These are phyloP conservation scores for Ananas comosus DNA, from an alignment of 176 grass and related monocot species.

Conservation along the genomic window DNA sequence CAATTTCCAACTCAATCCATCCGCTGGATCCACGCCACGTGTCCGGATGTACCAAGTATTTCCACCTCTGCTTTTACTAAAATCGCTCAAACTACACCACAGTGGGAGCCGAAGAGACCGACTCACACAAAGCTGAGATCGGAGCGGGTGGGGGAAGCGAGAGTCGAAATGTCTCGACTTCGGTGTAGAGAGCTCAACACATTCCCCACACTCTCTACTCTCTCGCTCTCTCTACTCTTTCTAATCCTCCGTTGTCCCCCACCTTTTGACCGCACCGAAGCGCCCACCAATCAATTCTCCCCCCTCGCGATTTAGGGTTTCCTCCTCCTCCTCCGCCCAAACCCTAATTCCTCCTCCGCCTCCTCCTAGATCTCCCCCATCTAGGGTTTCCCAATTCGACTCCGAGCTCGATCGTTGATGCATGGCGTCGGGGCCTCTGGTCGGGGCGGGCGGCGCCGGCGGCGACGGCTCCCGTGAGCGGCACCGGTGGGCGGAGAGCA, in stretches of 20 bases:
- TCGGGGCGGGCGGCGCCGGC: slow-evolving; percentile 13
- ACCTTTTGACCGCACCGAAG: slow-evolving; percentile 1
- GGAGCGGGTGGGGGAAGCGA: not conserved
- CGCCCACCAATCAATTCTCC: not conserved
- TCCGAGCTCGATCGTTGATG: slow-evolving; percentile 19
- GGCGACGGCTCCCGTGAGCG: slow-evolving; percentile 8
- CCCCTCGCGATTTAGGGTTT: slow-evolving; percentile 13
- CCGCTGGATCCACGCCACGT: not conserved
- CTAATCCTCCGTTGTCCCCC: not conserved
- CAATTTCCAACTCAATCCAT: not conserved
- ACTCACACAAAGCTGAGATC: not conserved
- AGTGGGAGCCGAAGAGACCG: not conserved
- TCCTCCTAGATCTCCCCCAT: slow-evolving; percentile 8
- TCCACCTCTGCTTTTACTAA: too few relatives aligned
- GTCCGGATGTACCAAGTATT: not conserved
- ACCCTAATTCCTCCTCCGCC: slow-evolving; percentile 1
- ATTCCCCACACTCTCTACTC: not conserved
- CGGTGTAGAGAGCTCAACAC: too few relatives aligned
- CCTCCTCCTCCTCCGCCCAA: not conserved
- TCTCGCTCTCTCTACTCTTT: not conserved
- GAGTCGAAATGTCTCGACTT: not conserved
- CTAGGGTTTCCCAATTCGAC: slow-evolving; percentile 23
- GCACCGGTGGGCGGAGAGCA: slow-evolving; percentile 59
- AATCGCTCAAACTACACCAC: not conserved
- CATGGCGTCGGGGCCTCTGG: slow-evolving; percentile 43